Evolutionary conservation across 306 rosid genomes (phyloP), one percentile per base, ranked within the genome.

Genomic region (Lablab purpureus): DNA sequence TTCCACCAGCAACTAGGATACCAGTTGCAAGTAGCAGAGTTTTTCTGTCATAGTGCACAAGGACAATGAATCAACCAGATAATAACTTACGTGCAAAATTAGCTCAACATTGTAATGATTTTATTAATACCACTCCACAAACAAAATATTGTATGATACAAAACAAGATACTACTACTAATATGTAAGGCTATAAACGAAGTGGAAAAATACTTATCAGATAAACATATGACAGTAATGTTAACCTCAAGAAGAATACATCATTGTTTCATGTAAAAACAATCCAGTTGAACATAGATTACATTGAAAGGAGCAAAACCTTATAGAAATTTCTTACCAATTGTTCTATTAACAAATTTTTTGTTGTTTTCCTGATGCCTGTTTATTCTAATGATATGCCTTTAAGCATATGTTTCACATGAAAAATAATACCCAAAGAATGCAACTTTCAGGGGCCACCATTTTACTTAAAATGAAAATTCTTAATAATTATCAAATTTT

Each of bases 11-110:
- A 71, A 87, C 91, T 34, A 89, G 64, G 30, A 89, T 82, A 77
- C 97, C 92, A 51, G 97, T 87, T 47, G 97, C 94, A 69, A 93
- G 85, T 58, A 93, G 84, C 71, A 93, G 81, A 72, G 90, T 77
- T 88, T 80, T 93, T 88, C 97, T 93, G 90, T n/a, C 67, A 59
- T 32, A 30, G 5, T 15, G 7, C 65, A 52, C 23, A 81, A 5
- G 46, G 15, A 83, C 14, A 78, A 46, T n/a, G 18, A 66, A 56
- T 78, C 28, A 72, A 58, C 22, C 15, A 55, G 25, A 15, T 23
- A 22, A 67, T 10, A 27, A 47, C 17, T 47, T 17, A 37, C 28
- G 49, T 22, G 67, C 14, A 59, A 37, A 74, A 64, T 21, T 55
- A 21, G 66, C 22, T 36, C 22, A 14, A 62, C 27, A 28, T 15